Evolutionary conservation across 495 filamentous ascomycete species (phyloP), one percentile per base, ranked within the genome.

Genomic region (Podospora sp.): DNA sequence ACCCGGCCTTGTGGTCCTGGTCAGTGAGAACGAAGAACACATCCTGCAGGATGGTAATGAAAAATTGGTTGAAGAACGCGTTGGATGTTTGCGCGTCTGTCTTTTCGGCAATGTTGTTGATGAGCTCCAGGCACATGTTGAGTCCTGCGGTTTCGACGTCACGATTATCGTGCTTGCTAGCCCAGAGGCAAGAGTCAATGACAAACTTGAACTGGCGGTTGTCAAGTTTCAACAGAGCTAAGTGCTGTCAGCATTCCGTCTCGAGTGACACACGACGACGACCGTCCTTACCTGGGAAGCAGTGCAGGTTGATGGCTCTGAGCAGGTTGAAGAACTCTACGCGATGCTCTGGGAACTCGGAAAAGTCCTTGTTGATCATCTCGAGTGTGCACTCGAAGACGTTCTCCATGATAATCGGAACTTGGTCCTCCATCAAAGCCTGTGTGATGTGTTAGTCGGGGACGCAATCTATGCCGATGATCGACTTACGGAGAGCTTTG

Each of bases 341-440:
- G 50, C 95, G 90, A 73, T 98, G 95, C 74, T 99, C 95, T 0
- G 95, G 95, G 77, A 96, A 99, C 76, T 99, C 95, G 56, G 96
- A 96, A 81, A 98, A 99, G 75, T 99, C 94, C 79, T 98, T 99
- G 86, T 98, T 99, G 82, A 99, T 98, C 95, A 99, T 99, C 69
- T 97, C 92, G 50, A 99, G 82, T 8, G 95, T 99, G 81, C 95
- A 98, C 78, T 97, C 94, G 75, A 99, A 99, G 21, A 99, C 92
- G 73, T 94, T 95, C 75, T 98, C 93, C 92, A 99, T 97, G 76
- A 98, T 97, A 52, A 88, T 89, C 0, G 93, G 92, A 1, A 99
- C 92, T 78, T 98, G 96, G 75, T 98, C 95, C 75, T 97, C 94
- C 96, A 98, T 98, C 72, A 96, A 83, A 68, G 86, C 87, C 93